Conservation (phyloP, 1,139 yeast species). For the Suhomyces yuchorum region DNA sequence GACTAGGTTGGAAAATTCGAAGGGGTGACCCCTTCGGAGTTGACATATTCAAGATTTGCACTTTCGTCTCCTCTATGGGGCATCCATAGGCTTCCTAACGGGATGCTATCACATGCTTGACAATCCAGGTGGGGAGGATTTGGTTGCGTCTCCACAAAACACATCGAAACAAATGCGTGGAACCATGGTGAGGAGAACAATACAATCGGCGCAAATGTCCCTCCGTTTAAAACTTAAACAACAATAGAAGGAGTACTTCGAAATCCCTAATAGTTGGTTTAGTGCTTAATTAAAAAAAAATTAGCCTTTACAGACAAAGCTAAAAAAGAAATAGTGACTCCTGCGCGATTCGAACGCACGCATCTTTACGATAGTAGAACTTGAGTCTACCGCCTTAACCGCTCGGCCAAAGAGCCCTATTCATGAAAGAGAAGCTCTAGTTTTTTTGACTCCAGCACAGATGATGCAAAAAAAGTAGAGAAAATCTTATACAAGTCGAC, state of each 20-base stretch:
- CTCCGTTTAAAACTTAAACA: not conserved
- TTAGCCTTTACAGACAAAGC: not conserved
- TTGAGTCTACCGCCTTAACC: conserved; percentile 3
- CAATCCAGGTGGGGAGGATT: not conserved
- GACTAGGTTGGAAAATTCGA: too few relatives aligned
- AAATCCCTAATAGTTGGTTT: too few relatives aligned
- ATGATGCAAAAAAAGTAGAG: too few relatives aligned
- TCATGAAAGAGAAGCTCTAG: too few relatives aligned
- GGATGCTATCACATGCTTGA: not conserved
- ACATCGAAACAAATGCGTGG: not conserved
- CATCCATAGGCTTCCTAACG: too few relatives aligned
- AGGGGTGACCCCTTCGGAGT: not conserved
- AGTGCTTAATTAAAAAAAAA: too few relatives aligned
- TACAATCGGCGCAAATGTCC: not conserved
- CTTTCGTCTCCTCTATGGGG: not conserved
- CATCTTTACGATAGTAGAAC: conserved; percentile 2
- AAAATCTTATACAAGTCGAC: too few relatives aligned
- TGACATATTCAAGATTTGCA: not conserved
- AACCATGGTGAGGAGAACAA: not conserved
- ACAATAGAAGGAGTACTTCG: not conserved
- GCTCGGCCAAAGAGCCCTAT: conserved; percentile 3
- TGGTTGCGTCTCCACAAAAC: not conserved
- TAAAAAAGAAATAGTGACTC: not conserved
- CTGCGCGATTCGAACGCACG: conserved; percentile 3
- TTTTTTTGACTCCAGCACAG: too few relatives aligned